These are phyloP conservation scores for Zelonia costaricensis DNA, from an alignment of 208 protist species.

Conservation along the genomic window DNA sequence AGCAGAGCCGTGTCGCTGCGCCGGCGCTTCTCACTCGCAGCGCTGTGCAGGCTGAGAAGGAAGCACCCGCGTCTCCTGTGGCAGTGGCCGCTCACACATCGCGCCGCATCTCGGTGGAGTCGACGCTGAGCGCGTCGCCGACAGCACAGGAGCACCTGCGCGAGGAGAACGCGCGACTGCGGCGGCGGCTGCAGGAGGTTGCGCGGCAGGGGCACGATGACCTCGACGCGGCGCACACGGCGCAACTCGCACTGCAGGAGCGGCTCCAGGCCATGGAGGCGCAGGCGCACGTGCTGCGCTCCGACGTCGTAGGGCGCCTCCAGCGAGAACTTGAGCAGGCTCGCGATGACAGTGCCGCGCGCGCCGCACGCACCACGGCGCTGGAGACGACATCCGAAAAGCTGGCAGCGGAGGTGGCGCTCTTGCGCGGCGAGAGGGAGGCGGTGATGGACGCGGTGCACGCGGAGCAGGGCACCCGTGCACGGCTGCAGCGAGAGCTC, in stretches of 20 bases:
- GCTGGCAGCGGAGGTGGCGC: not conserved
- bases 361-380: conserved; percentile 5
- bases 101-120: not conserved
- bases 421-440: conserved; percentile 2
- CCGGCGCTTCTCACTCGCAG: no score
- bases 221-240: conserved; percentile 28
- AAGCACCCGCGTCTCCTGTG: no score
- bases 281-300: conserved; percentile 26
- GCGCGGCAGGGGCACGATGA: conserved; percentile 28
- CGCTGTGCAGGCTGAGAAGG: no score
- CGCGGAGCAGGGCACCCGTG: not conserved
- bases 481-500: conserved; percentile 14
- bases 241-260: conserved; percentile 18
- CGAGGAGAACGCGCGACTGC: conserved; percentile 26
- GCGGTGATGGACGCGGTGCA: not conserved
- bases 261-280: conserved; percentile 15
- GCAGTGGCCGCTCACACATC: no score
- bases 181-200: conserved; percentile 22
- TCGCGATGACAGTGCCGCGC: conserved; percentile 1
- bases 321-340: conserved; percentile 15
- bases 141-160: conserved; percentile 8
- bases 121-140: not conserved
- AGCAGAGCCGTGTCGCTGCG: not conserved
- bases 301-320: conserved; percentile 17
- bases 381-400: conserved; percentile 11